Evolutionary conservation across 495 filamentous ascomycete genomes (phyloP).

Genomic region (Penicillium waksmanii): DNA sequence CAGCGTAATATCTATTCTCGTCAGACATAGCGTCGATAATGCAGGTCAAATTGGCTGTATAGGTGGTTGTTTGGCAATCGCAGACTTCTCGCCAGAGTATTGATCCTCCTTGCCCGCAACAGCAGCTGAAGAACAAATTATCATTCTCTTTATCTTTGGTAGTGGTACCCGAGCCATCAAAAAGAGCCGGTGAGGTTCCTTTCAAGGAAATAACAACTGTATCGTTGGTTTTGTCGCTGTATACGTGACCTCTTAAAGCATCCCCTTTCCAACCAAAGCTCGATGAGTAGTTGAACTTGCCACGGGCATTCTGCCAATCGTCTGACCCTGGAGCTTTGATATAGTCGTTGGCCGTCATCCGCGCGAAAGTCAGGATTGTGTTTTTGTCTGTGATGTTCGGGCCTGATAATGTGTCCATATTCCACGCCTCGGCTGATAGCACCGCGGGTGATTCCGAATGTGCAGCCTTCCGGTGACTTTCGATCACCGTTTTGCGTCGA

Average conservation of each 20-base stretch:
- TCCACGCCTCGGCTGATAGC: slow-evolving; percentile 75
- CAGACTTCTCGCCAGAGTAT: slow-evolving; percentile 89
- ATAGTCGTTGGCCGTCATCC: slow-evolving; percentile 89
- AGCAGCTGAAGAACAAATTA: slow-evolving; percentile 97
- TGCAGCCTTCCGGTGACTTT: slow-evolving; percentile 72
- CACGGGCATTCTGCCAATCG: slow-evolving; percentile 83
- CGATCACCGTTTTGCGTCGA: slow-evolving; percentile 72
- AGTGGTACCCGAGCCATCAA: slow-evolving; percentile 92
- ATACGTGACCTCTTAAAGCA: slow-evolving; percentile 90
- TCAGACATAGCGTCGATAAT: slow-evolving; percentile 71
- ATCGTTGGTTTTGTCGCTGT: slow-evolving; percentile 78
- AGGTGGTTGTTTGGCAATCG: slow-evolving; percentile 82
- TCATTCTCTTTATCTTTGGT: slow-evolving; percentile 98
- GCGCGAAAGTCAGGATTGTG: slow-evolving; percentile 80
- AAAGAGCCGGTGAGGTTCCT: slow-evolving; percentile 86
- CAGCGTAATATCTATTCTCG: slow-evolving; percentile 89
- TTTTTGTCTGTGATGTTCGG: slow-evolving; percentile 87
- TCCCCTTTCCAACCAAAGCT: slow-evolving; percentile 91
- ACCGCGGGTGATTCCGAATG: slow-evolving; percentile 62
- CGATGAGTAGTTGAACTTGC: slow-evolving; percentile 77
- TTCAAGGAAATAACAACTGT: slow-evolving; percentile 93
- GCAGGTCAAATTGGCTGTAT: slow-evolving; percentile 89
- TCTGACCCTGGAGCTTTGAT: slow-evolving; percentile 67
- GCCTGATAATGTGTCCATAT: slow-evolving; percentile 73
- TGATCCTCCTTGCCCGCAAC: slow-evolving; percentile 89